These are phyloP conservation scores for Pelargonium cotyledonis DNA, from an alignment of 441 rosid genomes.

Conservation along the genomic window DNA sequence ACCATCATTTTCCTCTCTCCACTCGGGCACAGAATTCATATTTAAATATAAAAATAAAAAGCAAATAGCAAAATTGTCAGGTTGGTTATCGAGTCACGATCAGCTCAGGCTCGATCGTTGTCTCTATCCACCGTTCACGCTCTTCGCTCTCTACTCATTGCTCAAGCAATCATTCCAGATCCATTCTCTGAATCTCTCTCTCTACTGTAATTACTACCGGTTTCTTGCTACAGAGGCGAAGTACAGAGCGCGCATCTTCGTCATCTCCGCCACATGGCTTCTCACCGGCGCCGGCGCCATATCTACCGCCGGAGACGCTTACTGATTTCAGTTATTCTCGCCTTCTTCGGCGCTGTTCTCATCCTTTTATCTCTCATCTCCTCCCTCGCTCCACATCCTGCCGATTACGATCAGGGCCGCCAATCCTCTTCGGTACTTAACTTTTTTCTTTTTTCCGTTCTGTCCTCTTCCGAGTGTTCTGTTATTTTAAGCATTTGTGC, in stretches of 20 bases:
- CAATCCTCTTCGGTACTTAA: slow-evolving; percentile 17
- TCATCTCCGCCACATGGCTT: slow-evolving; percentile 17
- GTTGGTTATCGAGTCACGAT: too few relatives aligned
- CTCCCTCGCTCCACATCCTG: slow-evolving; percentile 19
- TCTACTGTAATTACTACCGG: too few relatives aligned
- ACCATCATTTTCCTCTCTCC: too few relatives aligned
- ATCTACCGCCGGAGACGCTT: slow-evolving; percentile 17
- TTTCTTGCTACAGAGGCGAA: too few relatives aligned
- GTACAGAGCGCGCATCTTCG: not conserved
- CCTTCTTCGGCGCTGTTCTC: slow-evolving; percentile 18
- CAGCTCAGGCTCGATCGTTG: too few relatives aligned
- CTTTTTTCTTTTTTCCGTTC: not conserved
- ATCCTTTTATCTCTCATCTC: slow-evolving; percentile 20
- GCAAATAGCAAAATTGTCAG: too few relatives aligned
- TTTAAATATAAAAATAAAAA: too few relatives aligned
- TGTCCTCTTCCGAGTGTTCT: not conserved
- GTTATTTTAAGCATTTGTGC: not conserved
- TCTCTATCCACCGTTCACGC: too few relatives aligned
- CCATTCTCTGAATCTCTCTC: too few relatives aligned
- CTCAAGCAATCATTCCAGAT: too few relatives aligned
- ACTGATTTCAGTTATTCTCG: slow-evolving; percentile 5
- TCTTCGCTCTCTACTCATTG: too few relatives aligned
- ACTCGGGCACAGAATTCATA: too few relatives aligned
- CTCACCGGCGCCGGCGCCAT: slow-evolving; percentile 25
- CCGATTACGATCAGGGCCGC: slow-evolving; percentile 16